phyloP scores from a whole-genome alignment of 1,284 basidiomycete species.

The Earliella scabrosa region DNA sequence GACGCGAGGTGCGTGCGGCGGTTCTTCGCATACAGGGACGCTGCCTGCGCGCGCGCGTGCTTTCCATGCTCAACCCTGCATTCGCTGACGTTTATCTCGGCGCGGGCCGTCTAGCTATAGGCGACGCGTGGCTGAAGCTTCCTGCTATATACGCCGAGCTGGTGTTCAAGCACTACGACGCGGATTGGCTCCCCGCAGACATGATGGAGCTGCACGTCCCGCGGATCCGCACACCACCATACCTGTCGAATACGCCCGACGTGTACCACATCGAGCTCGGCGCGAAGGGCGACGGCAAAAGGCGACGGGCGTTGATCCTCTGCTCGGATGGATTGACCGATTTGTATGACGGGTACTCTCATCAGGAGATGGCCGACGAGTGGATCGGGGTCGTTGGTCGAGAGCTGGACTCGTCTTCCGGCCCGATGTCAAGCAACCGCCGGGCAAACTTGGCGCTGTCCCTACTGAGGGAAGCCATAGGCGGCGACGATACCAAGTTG shows the following conservation, averaged over 20 bases:
- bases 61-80: background rate
- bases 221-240: conserved; percentile 61
- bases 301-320: conserved; percentile 45
- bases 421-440: conserved; percentile 24
- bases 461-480: conserved; percentile 60
- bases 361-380: conserved; percentile 40
- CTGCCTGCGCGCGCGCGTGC: background rate
- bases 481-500: conserved; percentile 52
- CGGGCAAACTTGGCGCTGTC: conserved; percentile 44
- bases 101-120: conserved; percentile 49
- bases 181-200: conserved; percentile 50
- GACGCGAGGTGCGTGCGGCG: conserved; percentile 55
- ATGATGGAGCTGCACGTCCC: conserved; percentile 44
- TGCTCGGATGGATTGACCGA: conserved; percentile 65
- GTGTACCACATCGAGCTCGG: conserved; percentile 43
- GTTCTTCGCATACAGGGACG: background rate
- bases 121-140: conserved; percentile 67
- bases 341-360: conserved; percentile 46
- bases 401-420: conserved; percentile 13
- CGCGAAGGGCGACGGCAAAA: conserved; percentile 12
- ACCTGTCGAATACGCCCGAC: conserved; percentile 57
- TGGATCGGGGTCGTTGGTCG: conserved; percentile 46
- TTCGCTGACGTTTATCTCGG: background rate
- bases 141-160: conserved; percentile 58
- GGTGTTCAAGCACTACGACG: conserved; percentile 51